Percentiles rank a stretch among this genome's conserved stretches.
Conservation (phyloP, 306 rosid species). For the Castanea mollissima region DNA sequence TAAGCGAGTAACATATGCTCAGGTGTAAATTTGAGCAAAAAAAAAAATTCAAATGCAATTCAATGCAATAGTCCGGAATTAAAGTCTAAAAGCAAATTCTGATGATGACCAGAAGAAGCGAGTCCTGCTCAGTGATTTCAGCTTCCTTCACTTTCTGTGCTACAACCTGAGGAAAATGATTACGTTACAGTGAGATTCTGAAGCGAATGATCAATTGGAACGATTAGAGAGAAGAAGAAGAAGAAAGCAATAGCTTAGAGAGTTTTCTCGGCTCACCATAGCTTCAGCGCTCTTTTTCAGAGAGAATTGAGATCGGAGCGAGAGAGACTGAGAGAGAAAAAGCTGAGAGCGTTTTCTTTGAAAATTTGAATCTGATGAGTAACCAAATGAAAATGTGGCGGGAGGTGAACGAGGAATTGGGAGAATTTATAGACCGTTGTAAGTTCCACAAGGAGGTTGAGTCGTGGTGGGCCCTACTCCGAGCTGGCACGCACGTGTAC, state of each 20-base stretch:
- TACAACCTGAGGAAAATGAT: conserved; percentile 61
- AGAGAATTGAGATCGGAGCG: conserved; percentile 1
- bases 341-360: not conserved
- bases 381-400: conserved; percentile 30
- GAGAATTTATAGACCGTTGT: conserved; percentile 20
- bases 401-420: conserved; percentile 25
- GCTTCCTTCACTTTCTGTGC: conserved; percentile 86
- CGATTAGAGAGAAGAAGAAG: conserved; percentile 7
- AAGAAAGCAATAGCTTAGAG: conserved; percentile 1
- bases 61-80: conserved; percentile 1
- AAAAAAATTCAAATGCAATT: not conserved
- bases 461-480: conserved; percentile 1
- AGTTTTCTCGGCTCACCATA: conserved; percentile 48
- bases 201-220: not conserved
- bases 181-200: conserved; percentile 1
- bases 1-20: not conserved
- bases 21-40: not conserved
- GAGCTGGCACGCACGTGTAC: not conserved
- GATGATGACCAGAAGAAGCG: conserved; percentile 75
- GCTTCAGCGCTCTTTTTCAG: conserved; percentile 10
- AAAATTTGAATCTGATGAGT: conserved; percentile 31
- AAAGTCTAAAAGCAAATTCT: not conserved
- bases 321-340: not conserved
- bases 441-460: not conserved
- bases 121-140: conserved; percentile 91